These are phyloP conservation scores for Terfezia boudieri DNA, from an alignment of 495 filamentous ascomycete genomes.

Conservation along the genomic window DNA sequence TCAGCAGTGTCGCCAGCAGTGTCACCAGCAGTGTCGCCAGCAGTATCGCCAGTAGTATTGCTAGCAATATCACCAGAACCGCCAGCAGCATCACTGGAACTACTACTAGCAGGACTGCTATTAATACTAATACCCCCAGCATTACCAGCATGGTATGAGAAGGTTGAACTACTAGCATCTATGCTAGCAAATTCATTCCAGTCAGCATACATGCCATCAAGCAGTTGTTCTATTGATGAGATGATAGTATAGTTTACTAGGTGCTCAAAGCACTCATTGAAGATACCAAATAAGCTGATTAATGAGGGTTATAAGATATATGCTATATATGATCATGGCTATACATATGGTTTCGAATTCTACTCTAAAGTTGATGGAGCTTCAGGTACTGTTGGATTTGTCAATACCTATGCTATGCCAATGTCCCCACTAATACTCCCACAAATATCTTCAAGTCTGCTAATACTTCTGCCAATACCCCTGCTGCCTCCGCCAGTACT, in stretches of 20 bases:
- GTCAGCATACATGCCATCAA: background rate
- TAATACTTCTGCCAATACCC: too few species aligned
- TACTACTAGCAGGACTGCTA: too few species aligned
- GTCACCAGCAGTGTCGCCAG: too few species aligned
- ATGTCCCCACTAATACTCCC: too few species aligned
- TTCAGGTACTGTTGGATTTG: background rate
- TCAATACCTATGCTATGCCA: background rate
- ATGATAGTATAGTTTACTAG: conserved; percentile 1
- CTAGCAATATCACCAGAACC: too few species aligned
- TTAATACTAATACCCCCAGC: too few species aligned
- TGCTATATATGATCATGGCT: conserved; percentile 1
- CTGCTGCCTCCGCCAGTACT: too few species aligned
- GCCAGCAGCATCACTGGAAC: too few species aligned
- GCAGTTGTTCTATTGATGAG: background rate
- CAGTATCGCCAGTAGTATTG: too few species aligned
- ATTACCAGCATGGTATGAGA: background rate
- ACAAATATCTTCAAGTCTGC: too few species aligned
- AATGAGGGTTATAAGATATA: conserved; percentile 1
- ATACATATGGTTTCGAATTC: conserved; percentile 3
- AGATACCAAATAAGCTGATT: conserved; percentile 1
- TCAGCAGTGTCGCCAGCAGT: too few species aligned
- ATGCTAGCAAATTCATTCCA: background rate
- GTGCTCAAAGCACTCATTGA: background rate
- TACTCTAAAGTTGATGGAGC: background rate
- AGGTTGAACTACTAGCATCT: background rate